Evolutionary conservation across 768 basidiomycete genomes (phyloP).

Genomic region (Tremella yokohamensis): DNA sequence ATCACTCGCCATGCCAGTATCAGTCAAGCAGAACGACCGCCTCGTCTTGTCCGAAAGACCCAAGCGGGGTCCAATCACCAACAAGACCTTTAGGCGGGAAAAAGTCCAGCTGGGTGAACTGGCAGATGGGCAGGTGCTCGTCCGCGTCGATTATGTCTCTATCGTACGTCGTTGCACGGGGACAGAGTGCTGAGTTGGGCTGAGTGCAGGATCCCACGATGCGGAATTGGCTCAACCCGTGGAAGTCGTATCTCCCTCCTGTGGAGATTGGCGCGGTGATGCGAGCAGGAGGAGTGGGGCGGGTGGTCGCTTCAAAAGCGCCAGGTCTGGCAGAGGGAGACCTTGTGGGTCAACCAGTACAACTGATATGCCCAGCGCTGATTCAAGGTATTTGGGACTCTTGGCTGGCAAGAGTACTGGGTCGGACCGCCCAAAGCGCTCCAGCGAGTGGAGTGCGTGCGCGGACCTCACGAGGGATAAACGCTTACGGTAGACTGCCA

Average conservation of each 20-base stretch:
- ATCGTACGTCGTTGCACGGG: slow-evolving; percentile 28
- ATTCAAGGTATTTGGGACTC: slow-evolving; percentile 32
- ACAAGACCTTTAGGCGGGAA: slow-evolving; percentile 65
- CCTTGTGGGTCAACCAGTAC: slow-evolving; percentile 54
- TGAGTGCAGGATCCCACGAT: slow-evolving; percentile 78
- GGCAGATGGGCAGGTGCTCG: slow-evolving; percentile 59
- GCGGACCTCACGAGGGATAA: neutral
- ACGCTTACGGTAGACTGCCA: slow-evolving; percentile 47
- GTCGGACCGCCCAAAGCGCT: slow-evolving; percentile 36
- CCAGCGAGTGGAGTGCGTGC: slow-evolving; percentile 30
- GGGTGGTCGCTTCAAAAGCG: slow-evolving; percentile 62
- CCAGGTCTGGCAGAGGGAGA: slow-evolving; percentile 65
- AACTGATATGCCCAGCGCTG: slow-evolving; percentile 1
- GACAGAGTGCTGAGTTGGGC: neutral
- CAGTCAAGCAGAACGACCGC: slow-evolving; percentile 29
- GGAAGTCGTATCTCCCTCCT: slow-evolving; percentile 56
- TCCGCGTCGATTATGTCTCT: slow-evolving; percentile 69
- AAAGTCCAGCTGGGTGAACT: slow-evolving; percentile 36
- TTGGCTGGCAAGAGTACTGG: slow-evolving; percentile 50
- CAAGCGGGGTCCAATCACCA: slow-evolving; percentile 61
- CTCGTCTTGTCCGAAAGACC: slow-evolving; percentile 76
- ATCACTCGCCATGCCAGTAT: slow-evolving; percentile 11
- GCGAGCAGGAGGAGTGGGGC: slow-evolving; percentile 67
- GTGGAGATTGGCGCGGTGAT: slow-evolving; percentile 69
- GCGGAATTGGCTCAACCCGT: slow-evolving; percentile 71